Evolutionary conservation across 2,329 filamentous ascomycete species (phyloP).

Genomic region (Neocatenulostroma microsporum): DNA sequence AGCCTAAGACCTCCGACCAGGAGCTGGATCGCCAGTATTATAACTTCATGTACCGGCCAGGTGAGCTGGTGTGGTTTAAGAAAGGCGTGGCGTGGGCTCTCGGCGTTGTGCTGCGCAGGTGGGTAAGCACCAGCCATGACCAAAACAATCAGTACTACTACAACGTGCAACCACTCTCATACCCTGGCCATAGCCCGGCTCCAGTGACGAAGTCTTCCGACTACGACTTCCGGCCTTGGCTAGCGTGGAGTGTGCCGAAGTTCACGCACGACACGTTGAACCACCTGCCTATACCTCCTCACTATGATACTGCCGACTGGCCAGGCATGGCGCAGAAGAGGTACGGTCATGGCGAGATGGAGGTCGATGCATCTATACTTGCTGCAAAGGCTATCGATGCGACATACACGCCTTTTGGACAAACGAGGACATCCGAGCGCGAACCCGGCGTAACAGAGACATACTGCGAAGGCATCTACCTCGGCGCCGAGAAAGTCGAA

Average conservation of each 20-base stretch:
- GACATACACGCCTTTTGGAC: constrained; percentile 48
- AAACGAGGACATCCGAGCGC: constrained; percentile 33
- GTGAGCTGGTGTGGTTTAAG: constrained; percentile 52
- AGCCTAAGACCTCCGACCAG: constrained; percentile 40
- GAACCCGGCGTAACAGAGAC: constrained; percentile 33
- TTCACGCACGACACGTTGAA: constrained; percentile 42
- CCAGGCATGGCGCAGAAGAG: constrained; percentile 32
- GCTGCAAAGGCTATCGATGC: constrained; percentile 49
- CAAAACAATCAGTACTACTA: constrained; percentile 19
- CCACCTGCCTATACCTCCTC: constrained; percentile 29
- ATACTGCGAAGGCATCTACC: constrained; percentile 48
- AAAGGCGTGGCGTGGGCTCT: constrained; percentile 48
- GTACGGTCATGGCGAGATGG: constrained; percentile 42
- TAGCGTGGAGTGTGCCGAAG: constrained; percentile 50
- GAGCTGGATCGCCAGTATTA: constrained; percentile 41
- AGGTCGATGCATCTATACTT: constrained; percentile 52
- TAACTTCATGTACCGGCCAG: constrained; percentile 45
- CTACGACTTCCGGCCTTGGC: constrained; percentile 46
- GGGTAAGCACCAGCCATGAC: constrained; percentile 18
- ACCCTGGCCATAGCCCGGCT: constrained; percentile 14
- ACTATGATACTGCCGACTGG: constrained; percentile 48
- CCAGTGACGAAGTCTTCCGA: constrained; percentile 39
- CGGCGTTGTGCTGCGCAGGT: constrained; percentile 44
- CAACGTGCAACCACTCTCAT: constrained; percentile 36
- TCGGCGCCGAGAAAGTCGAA: constrained; percentile 55